Percentiles rank a stretch among this genome's conserved stretches.
Evolutionary conservation across 768 basidiomycete genomes (phyloP).

Genomic region (Kondoa subrosea): DNA sequence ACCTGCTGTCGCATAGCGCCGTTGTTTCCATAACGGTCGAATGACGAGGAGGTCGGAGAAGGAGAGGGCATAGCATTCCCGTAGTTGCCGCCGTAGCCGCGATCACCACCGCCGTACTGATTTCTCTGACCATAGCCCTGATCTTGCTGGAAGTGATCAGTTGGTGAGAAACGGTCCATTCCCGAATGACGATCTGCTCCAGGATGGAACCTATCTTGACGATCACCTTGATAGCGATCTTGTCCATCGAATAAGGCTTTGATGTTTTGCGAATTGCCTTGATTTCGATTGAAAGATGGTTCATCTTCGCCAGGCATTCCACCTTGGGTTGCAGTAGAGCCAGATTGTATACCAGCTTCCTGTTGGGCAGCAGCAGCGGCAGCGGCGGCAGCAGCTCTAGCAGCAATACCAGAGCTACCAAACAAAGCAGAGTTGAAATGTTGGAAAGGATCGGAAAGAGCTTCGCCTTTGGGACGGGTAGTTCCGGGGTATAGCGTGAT

Average conservation of each 20-base stretch:
- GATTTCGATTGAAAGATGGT: slow-evolving; percentile 48
- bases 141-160: not conserved
- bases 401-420: not conserved
- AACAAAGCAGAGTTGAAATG: slow-evolving; percentile 48
- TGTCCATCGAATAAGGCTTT: slow-evolving; percentile 77
- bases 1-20: slow-evolving; percentile 5
- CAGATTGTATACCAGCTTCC: slow-evolving; percentile 30
- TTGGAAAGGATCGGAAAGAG: slow-evolving; percentile 90
- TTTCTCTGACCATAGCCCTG: too few relatives aligned
- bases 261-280: slow-evolving; percentile 82
- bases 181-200: not conserved
- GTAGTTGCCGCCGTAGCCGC: slow-evolving; percentile 49
- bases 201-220: not conserved
- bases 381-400: not conserved
- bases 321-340: slow-evolving; percentile 27
- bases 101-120: not conserved
- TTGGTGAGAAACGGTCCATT: not conserved
- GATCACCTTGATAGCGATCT: not conserved
- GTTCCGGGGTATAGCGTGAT: slow-evolving; percentile 33
- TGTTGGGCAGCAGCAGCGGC: slow-evolving; percentile 61
- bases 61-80: not conserved
- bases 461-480: slow-evolving; percentile 60
- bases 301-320: slow-evolving; percentile 52
- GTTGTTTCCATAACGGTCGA: slow-evolving; percentile 37
- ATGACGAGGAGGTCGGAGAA: slow-evolving; percentile 45